Conservation (phyloP, 805 yeast species). For the Candida ipomoeae region DNA sequence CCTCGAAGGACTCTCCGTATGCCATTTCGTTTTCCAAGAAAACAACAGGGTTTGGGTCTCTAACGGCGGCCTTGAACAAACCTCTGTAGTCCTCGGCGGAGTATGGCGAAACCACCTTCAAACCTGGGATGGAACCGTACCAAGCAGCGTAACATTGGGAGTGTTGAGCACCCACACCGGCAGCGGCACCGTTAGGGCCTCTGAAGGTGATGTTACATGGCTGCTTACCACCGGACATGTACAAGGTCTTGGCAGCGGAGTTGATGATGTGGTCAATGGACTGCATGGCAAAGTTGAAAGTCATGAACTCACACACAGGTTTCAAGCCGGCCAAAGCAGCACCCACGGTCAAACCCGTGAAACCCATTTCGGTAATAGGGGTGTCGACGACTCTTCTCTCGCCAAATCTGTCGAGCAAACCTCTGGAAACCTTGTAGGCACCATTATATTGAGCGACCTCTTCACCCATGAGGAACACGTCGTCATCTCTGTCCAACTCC, state of each 20-base stretch:
- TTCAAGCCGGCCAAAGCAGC: slow-evolving; percentile 94
- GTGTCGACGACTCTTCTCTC: slow-evolving; percentile 92
- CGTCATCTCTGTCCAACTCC: slow-evolving; percentile 93
- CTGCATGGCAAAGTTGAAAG: slow-evolving; percentile 99
- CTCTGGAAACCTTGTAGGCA: slow-evolving; percentile 96
- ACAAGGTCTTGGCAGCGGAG: slow-evolving; percentile 97
- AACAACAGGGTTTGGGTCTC: slow-evolving; percentile 98
- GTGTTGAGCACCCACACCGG: slow-evolving; percentile 99
- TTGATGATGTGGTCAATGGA: slow-evolving; percentile 97
- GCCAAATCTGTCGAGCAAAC: slow-evolving; percentile 91
- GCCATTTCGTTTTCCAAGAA: slow-evolving; percentile 93
- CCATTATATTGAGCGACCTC: slow-evolving; percentile 99
- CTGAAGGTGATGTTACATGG: slow-evolving; percentile 96
- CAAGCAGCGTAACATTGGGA: slow-evolving; percentile 97
- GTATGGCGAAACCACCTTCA: slow-evolving; percentile 94
- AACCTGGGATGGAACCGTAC: slow-evolving; percentile 98
- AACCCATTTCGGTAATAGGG: slow-evolving; percentile 99
- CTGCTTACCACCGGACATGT: slow-evolving; percentile 99
- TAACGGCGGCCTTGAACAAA: slow-evolving; percentile 88
- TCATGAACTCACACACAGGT: slow-evolving; percentile 98
- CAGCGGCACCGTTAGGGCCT: slow-evolving; percentile 99
- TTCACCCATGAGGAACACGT: slow-evolving; percentile 95
- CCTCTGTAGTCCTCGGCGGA: slow-evolving; percentile 96
- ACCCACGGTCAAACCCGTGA: slow-evolving; percentile 92
- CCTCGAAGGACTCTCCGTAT: slow-evolving; percentile 87